These are phyloP conservation scores for Xylariaceae sp. DNA, from an alignment of 2,329 filamentous ascomycete genomes.

Conservation along the genomic window DNA sequence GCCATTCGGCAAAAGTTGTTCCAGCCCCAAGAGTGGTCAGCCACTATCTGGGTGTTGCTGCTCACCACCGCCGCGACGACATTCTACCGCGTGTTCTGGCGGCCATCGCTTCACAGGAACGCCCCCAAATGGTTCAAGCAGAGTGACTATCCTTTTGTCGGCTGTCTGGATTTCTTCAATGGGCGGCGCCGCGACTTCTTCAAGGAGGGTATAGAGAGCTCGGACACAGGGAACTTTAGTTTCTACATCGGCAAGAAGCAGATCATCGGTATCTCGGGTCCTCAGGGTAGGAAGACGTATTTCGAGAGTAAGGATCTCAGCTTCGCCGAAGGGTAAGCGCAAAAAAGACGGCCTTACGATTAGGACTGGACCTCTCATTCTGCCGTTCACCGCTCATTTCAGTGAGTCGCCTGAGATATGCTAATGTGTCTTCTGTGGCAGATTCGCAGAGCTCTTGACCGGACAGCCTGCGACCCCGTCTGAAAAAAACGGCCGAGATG, in stretches of 20 bases:
- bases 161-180: conserved; percentile 41
- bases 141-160: conserved; percentile 38
- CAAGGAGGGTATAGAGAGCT: conserved; percentile 27
- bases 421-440: conserved; percentile 3
- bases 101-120: conserved; percentile 24
- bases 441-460: conserved; percentile 26
- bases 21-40: conserved; percentile 18
- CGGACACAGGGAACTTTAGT: conserved; percentile 45
- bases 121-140: conserved; percentile 26
- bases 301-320: conserved; percentile 45
- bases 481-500: conserved; percentile 10
- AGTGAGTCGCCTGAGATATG: not conserved
- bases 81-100: conserved; percentile 21
- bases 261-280: conserved; percentile 43
- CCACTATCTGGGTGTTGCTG: conserved; percentile 22
- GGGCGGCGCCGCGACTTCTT: conserved; percentile 43
- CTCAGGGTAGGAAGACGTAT: conserved; percentile 42
- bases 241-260: conserved; percentile 47
- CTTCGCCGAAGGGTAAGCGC: conserved; percentile 40
- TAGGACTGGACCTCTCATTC: not conserved
- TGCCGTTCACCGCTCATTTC: not conserved
- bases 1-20: conserved; percentile 1
- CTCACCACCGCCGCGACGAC: conserved; percentile 17
- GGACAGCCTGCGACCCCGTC: conserved; percentile 17
- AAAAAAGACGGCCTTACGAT: no score